Base-by-base conservation (phyloP, 352 stramenopile genomes). In the Globisporangium okanoganense region DNA sequence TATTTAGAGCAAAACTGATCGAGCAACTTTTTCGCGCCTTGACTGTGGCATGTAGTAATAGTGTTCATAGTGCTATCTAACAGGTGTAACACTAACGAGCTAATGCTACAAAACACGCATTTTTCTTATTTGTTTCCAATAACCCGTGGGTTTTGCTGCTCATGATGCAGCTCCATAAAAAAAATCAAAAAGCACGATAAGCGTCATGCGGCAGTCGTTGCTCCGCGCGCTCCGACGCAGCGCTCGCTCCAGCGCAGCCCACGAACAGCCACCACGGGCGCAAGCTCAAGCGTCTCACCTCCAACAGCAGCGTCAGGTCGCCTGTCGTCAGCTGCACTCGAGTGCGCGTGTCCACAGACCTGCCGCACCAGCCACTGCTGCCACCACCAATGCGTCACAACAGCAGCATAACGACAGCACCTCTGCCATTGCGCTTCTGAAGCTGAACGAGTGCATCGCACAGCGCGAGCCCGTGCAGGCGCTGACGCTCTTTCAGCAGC, bases 371-470 rank as follows among this genome's bases (percentile, higher is more conserved):
- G 31, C 35, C n/a, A 20, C 49, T 56, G 18, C 5, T n/a, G 16
- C 49, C 5, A 24, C 24, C 31, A 18, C 22, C 31, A 16, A 20
- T 33, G 33, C 31, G 2, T 10, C 31, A 20, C 50, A 20, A 38
- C 29, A 22, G 38, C 38, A 44, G 10, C 14, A 22, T 16, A 13
- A 29, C 33, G 16, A 48, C 31, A 29, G 20, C 31, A 22, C 18
- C 44, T n/a, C 31, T n/a, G 44, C 33, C 48, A 8, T 24, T 43
- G 18, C 59, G 20, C 58, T 76, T 20, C 64, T 55, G 40, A 64
- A 67, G 35, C 64, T 83, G 58, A 72, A 86, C 58, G 61, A 59
- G 20, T 73, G 63, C 29, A 82, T 85, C 45, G 44, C 65, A 31
- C 65, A 72, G 38, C 67, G 66, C 25, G 66, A 67, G 16, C 59